Evolutionary conservation across 345 rosid genomes (phyloP).

Genomic region (Eucalyptus brandiana): DNA sequence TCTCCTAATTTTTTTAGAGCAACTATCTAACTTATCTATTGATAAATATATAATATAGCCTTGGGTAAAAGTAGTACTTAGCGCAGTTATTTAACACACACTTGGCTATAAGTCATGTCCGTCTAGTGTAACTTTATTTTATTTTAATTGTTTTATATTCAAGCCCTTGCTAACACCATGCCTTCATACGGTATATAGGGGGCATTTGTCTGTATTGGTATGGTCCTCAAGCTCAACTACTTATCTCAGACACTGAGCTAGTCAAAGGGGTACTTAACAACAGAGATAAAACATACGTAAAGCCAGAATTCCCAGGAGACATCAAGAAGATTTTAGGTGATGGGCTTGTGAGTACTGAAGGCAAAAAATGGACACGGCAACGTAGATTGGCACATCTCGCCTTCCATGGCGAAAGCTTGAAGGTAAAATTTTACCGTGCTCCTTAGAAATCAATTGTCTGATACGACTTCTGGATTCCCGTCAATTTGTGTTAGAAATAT

Average conservation of each 20-base stretch:
- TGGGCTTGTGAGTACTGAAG: constrained; percentile 10
- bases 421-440: background rate
- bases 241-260: background rate
- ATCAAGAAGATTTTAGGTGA: constrained; percentile 14
- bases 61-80: too few relatives aligned
- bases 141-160: background rate
- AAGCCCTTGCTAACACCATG: background rate
- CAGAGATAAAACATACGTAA: constrained; percentile 2
- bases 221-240: background rate
- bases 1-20: too few relatives aligned
- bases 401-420: constrained; percentile 34
- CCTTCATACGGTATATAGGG: background rate
- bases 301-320: background rate
- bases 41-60: too few relatives aligned
- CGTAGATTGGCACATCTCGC: constrained; percentile 29
- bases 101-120: background rate
- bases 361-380: constrained; percentile 22
- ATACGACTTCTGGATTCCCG: background rate
- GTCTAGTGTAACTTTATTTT: too few relatives aligned
- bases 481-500: background rate
- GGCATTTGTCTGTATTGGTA: background rate
- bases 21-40: too few relatives aligned
- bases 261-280: background rate
- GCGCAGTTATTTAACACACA: too few relatives aligned
- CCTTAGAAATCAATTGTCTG: background rate